phyloP scores from a whole-genome alignment of 2,329 filamentous ascomycete species.

The Aspergillus sp. region DNA sequence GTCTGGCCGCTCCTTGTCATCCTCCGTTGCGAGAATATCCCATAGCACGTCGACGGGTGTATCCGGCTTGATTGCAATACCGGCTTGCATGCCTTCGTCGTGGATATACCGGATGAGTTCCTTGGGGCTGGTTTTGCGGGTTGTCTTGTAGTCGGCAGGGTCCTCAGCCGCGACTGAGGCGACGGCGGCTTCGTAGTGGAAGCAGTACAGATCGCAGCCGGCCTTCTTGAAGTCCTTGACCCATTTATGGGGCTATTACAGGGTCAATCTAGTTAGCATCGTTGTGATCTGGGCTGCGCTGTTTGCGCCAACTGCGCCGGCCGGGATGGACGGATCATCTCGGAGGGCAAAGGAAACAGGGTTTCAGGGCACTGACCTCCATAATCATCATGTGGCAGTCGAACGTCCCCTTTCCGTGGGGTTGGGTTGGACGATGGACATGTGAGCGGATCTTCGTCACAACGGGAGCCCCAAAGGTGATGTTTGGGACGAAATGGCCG shows the following conservation, averaged over 20 bases:
- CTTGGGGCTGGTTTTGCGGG: conserved; percentile 71
- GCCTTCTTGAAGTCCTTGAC: conserved; percentile 91
- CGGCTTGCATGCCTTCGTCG: conserved; percentile 80
- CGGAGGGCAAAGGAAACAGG: background rate
- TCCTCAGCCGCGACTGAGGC: conserved; percentile 77
- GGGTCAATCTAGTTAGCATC: background rate
- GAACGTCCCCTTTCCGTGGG: conserved; percentile 83
- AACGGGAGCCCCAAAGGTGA: conserved; percentile 93
- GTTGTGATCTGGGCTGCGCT: background rate
- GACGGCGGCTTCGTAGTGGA: conserved; percentile 96
- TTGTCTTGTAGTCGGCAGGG: conserved; percentile 67
- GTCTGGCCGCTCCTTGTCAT: conserved; percentile 79
- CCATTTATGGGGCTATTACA: conserved; percentile 88
- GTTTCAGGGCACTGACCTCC: conserved; percentile 61
- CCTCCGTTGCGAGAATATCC: conserved; percentile 75
- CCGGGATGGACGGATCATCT: background rate
- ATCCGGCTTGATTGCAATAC: conserved; percentile 92
- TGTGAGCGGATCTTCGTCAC: conserved; percentile 90
- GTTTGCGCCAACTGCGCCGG: background rate
- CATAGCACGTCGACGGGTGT: conserved; percentile 89
- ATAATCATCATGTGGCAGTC: conserved; percentile 99
- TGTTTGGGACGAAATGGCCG: conserved; percentile 97
- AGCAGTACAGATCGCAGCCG: conserved; percentile 98
- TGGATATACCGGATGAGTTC: conserved; percentile 91
- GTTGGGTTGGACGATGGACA: conserved; percentile 70